Percentiles rank a stretch among this genome's conserved stretches.
phyloP scores from a whole-genome alignment of 768 basidiomycete genomes.

The Sistotremastrum suecicum region DNA sequence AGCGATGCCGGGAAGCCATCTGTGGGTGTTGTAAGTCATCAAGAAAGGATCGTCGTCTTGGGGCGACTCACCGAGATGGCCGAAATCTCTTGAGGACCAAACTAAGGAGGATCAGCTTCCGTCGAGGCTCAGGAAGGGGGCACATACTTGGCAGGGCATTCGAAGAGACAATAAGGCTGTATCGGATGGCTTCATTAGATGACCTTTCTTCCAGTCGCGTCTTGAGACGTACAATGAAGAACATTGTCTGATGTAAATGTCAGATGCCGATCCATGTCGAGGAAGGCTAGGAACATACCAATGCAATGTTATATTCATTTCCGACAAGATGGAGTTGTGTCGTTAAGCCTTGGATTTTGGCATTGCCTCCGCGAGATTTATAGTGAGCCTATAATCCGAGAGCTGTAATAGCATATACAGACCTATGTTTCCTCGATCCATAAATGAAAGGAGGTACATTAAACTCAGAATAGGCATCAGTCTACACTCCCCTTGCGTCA shows the following conservation, averaged over 20 bases:
- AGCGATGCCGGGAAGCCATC: slow-evolving; percentile 56
- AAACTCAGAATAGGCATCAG: slow-evolving; percentile 44
- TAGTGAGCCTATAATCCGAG: neutral
- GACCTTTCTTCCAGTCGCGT: neutral
- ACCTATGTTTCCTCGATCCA: slow-evolving; percentile 54
- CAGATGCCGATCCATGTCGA: neutral
- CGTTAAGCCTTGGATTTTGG: slow-evolving; percentile 46
- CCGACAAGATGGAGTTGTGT: slow-evolving; percentile 41
- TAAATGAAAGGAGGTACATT: slow-evolving; percentile 49
- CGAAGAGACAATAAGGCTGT: slow-evolving; percentile 37
- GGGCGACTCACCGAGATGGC: slow-evolving; percentile 37
- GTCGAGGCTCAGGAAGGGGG: neutral
- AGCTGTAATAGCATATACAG: slow-evolving; percentile 2
- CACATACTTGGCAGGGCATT: slow-evolving; percentile 55
- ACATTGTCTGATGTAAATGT: slow-evolving; percentile 38
- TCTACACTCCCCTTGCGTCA: too few species aligned
- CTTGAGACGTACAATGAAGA: slow-evolving; percentile 39
- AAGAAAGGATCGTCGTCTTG: neutral
- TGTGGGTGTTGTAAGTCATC: slow-evolving; percentile 8
- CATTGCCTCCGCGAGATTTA: slow-evolving; percentile 33
- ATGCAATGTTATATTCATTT: slow-evolving; percentile 49
- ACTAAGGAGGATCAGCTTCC: slow-evolving; percentile 5
- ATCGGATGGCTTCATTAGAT: slow-evolving; percentile 17
- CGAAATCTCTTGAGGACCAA: slow-evolving; percentile 47
- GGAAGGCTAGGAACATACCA: slow-evolving; percentile 24